Percentiles rank a stretch among this genome's conserved stretches.
Conservation (phyloP, 768 basidiomycete species). For the Dacryopinax primogenitus region DNA sequence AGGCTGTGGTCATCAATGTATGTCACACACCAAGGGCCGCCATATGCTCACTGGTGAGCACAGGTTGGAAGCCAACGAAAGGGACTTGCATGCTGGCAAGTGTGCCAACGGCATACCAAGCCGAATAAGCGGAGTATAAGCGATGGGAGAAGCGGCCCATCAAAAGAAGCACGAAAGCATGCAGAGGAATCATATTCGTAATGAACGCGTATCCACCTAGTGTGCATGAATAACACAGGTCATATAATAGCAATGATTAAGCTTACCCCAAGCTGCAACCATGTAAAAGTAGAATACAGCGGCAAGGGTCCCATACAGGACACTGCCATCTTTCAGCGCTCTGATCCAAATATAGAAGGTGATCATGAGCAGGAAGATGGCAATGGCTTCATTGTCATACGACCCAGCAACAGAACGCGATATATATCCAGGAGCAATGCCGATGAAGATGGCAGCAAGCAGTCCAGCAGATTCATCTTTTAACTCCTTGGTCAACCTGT, state of each 20-base stretch:
- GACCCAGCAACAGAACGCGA: slow-evolving; percentile 98
- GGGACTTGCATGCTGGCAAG: slow-evolving; percentile 98
- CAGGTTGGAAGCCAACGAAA: slow-evolving; percentile 98
- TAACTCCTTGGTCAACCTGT: slow-evolving; percentile 91
- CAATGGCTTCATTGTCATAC: slow-evolving; percentile 99
- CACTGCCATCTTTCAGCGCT: slow-evolving; percentile 86
- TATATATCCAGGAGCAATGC: slow-evolving; percentile 95
- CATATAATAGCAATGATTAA: not conserved
- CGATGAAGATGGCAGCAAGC: slow-evolving; percentile 96
- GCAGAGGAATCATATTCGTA: slow-evolving; percentile 98
- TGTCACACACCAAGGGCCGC: slow-evolving; percentile 66
- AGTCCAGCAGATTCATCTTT: slow-evolving; percentile 90
- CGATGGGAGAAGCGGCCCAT: slow-evolving; percentile 93
- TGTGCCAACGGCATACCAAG: slow-evolving; percentile 97
- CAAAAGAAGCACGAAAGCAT: slow-evolving; percentile 82
- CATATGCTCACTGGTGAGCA: slow-evolving; percentile 97
- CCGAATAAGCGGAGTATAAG: slow-evolving; percentile 87
- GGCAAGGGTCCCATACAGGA: slow-evolving; percentile 76
- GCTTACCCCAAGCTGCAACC: slow-evolving; percentile 98
- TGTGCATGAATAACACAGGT: not conserved
- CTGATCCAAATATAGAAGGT: slow-evolving; percentile 97
- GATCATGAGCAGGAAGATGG: slow-evolving; percentile 99
- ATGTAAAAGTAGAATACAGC: slow-evolving; percentile 99
- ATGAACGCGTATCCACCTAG: slow-evolving; percentile 96
- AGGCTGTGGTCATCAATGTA: not conserved